These are phyloP conservation scores for Solanum hybrid DNA, from an alignment of 305 asterid species.

Conservation along the genomic window DNA sequence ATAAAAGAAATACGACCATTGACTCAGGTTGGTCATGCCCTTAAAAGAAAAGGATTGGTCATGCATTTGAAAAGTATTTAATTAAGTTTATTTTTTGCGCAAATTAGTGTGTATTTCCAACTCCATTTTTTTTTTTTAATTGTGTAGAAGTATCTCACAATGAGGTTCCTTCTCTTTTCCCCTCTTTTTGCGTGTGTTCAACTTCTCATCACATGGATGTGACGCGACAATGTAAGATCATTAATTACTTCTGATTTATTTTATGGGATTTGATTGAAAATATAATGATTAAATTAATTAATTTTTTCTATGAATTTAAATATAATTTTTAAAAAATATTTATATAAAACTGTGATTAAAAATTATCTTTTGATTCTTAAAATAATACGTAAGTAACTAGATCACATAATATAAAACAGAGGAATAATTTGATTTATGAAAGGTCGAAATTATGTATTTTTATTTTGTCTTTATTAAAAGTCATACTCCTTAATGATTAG, in stretches of 20 bases:
- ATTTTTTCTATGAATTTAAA: not conserved
- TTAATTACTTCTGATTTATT: not conserved
- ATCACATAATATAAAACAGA: not conserved
- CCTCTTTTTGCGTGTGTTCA: not conserved
- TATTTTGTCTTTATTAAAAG: not conserved
- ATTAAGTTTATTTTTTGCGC: too few relatives aligned
- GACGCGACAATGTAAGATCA: not conserved
- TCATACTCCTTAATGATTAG: not conserved
- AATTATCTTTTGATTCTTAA: not conserved
- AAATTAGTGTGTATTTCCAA: too few relatives aligned
- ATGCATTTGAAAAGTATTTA: too few relatives aligned
- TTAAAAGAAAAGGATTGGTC: too few relatives aligned
- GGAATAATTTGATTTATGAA: too few relatives aligned
- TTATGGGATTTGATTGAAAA: not conserved
- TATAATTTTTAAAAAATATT: not conserved
- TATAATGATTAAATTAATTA: not conserved
- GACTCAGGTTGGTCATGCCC: not conserved
- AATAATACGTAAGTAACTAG: not conserved
- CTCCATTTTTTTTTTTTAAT: too few relatives aligned
- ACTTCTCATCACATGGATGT: not conserved
- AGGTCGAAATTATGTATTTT: not conserved
- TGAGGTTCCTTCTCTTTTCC: not conserved
- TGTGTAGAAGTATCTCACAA: too few relatives aligned
- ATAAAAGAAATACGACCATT: not conserved
- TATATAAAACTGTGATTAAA: not conserved